phyloP scores from a whole-genome alignment of 1,284 basidiomycete genomes.

The Earliella scabrosa region DNA sequence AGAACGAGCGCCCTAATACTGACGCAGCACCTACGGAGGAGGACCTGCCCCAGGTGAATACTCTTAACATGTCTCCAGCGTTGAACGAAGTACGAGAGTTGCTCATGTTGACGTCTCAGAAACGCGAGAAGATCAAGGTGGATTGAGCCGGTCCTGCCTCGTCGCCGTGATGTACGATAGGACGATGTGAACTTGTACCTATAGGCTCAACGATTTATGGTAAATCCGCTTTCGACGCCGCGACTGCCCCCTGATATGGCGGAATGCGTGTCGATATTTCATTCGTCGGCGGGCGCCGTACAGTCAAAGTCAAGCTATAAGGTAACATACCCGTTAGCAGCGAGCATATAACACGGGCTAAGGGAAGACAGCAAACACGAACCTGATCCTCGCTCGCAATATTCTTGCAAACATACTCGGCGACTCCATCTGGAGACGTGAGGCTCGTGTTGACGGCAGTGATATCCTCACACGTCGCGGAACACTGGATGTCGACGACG shows the following conservation, averaged over 20 bases:
- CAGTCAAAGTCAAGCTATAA: slow-evolving; percentile 35
- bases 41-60: not conserved
- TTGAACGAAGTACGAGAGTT: not conserved
- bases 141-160: slow-evolving; percentile 3
- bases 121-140: slow-evolving; percentile 20
- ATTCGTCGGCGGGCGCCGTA: slow-evolving; percentile 24
- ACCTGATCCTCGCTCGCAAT: slow-evolving; percentile 34
- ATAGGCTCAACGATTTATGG: no score
- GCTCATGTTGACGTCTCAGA: not conserved
- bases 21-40: not conserved
- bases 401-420: slow-evolving; percentile 50
- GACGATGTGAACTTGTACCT: no score
- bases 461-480: slow-evolving; percentile 41
- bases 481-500: slow-evolving; percentile 45
- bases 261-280: no score
- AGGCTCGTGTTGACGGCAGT: slow-evolving; percentile 39
- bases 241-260: no score
- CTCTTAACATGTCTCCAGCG: not conserved
- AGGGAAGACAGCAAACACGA: not conserved
- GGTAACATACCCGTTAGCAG: not conserved
- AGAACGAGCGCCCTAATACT: not conserved
- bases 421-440: slow-evolving; percentile 35
- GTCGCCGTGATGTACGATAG: not conserved
- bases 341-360: not conserved
- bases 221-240: no score